Evolutionary conservation across 495 filamentous ascomycete species (phyloP), one percentile per base, ranked within the genome.

Genomic region (Annulohypoxylon bovei): DNA sequence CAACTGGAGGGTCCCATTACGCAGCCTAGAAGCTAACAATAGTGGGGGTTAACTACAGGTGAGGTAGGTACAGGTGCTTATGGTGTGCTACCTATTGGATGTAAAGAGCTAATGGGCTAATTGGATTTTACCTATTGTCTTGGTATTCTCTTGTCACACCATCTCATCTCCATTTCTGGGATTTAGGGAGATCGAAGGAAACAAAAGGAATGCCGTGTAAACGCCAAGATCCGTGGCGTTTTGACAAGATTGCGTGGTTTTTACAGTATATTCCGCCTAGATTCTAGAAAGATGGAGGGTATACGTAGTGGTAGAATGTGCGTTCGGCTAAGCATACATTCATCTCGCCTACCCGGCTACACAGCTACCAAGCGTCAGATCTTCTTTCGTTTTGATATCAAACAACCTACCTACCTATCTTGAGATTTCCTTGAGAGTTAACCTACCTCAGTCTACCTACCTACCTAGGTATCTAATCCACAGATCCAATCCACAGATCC

Each of bases 191-290:
- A 59, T 55, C 11, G 39, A 65, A 56, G 55, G 28, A 46, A 56
- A 50, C 23, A 12, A 50, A 50, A 3, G 23, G 22, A 28, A 54
- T 16, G 25, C 40, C 39, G 40, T 52, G 56, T 33, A 39, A 61
- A 62, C 56, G 68, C 68, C 57, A 71, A 66, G 68, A 58, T 66
- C 25, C 33, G 61, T 62, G 50, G 62, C 62, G 27, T 60, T 65
- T 11, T 27, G 44, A 47, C 42, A 23, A 18, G 20, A 53, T 35
- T 61, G 42, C 58, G 44, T 28, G 16, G 27, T 23, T 47, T 14
- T 28, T 52, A 16, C 14, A n/a, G 46, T 20, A 30, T 52, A 52
- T 30, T n/a, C 11, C 16, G 22, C 11, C 25, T 30, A 14, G 47
- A 40, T 11, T 40, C 3, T 6, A 32, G 37, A 40, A 57, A 54